Percentiles rank a stretch among this genome's conserved stretches.
Evolutionary conservation across 768 basidiomycete genomes (phyloP).

Genomic region (Leccinum variicolor): DNA sequence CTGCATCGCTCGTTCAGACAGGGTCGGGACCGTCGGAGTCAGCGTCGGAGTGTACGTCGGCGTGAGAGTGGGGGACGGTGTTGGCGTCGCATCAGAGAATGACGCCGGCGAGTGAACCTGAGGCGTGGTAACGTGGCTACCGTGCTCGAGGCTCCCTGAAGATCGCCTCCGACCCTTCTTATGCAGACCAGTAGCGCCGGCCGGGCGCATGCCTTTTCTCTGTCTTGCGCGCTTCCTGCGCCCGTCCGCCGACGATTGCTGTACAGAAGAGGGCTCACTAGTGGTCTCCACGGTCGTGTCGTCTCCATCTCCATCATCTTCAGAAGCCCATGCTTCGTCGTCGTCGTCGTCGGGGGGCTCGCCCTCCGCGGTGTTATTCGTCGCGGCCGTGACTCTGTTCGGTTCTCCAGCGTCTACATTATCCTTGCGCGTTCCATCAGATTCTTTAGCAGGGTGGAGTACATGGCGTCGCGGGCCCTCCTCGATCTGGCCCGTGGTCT

Average conservation of each 20-base stretch:
- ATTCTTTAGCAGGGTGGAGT: slow-evolving; percentile 7
- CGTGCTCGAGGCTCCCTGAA: slow-evolving; percentile 1
- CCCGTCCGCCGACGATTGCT: slow-evolving; percentile 3
- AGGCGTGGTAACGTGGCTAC: neutral
- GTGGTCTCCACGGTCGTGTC: slow-evolving; percentile 3
- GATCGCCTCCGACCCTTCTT: slow-evolving; percentile 13
- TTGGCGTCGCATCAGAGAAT: neutral
- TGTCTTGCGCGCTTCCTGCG: slow-evolving; percentile 27
- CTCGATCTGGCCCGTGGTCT: slow-evolving; percentile 24
- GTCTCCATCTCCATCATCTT: slow-evolving; percentile 39
- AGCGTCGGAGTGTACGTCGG: neutral
- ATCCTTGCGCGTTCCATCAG: slow-evolving; percentile 11
- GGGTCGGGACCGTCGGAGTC: neutral
- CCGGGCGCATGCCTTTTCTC: slow-evolving; percentile 16
- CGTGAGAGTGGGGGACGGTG: neutral
- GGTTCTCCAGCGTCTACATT: neutral
- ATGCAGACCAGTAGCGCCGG: neutral
- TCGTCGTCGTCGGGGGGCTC: slow-evolving; percentile 22
- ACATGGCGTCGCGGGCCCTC: slow-evolving; percentile 15
- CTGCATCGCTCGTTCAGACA: neutral
- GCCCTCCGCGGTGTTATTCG: slow-evolving; percentile 3
- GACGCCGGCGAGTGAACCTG: neutral
- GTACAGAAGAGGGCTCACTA: neutral
- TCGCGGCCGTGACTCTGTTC: slow-evolving; percentile 1
- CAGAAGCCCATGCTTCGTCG: slow-evolving; percentile 62